A percentile compares a stretch with the other conserved stretches of the same genome.
Evolutionary conservation across 2,329 filamentous ascomycete genomes (phyloP).

Genomic region (Tolypocladium guangdongense): DNA sequence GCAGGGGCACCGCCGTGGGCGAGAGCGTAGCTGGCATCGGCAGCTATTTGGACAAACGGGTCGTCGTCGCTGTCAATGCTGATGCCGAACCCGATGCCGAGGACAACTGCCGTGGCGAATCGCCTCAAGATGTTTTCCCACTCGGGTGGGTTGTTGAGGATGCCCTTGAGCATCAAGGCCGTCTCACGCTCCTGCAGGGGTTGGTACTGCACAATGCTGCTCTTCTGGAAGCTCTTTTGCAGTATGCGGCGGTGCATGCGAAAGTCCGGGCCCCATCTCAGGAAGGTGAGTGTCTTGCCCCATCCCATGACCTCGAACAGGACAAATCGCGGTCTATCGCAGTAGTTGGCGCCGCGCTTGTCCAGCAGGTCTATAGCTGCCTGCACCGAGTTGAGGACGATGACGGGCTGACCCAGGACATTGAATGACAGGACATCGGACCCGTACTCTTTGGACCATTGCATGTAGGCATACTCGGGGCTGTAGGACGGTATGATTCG

Average conservation of each 20-base stretch:
- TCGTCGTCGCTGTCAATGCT: slow-evolving; percentile 23
- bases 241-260: slow-evolving; percentile 32
- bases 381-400: slow-evolving; percentile 32
- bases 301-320: slow-evolving; percentile 33
- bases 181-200: slow-evolving; percentile 25
- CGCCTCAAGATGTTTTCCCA: slow-evolving; percentile 27
- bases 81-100: slow-evolving; percentile 33
- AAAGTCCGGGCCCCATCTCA: slow-evolving; percentile 29
- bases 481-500: slow-evolving; percentile 27
- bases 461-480: slow-evolving; percentile 19
- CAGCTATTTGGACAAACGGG: slow-evolving; percentile 28
- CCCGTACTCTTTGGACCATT: slow-evolving; percentile 37
- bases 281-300: slow-evolving; percentile 33
- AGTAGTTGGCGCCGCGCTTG: slow-evolving; percentile 32
- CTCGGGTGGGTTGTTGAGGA: slow-evolving; percentile 17
- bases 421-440: slow-evolving; percentile 22
- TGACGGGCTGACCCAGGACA: slow-evolving; percentile 21
- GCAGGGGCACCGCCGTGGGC: slow-evolving; percentile 17
- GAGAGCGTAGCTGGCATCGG: slow-evolving; percentile 17
- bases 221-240: slow-evolving; percentile 30
- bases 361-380: slow-evolving; percentile 33
- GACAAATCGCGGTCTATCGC: slow-evolving; percentile 32
- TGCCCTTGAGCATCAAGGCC: slow-evolving; percentile 15
- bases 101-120: slow-evolving; percentile 29
- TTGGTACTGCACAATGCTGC: slow-evolving; percentile 22